phyloP scores from a whole-genome alignment of 768 basidiomycete species.

The Sistotremastrum suecicum region DNA sequence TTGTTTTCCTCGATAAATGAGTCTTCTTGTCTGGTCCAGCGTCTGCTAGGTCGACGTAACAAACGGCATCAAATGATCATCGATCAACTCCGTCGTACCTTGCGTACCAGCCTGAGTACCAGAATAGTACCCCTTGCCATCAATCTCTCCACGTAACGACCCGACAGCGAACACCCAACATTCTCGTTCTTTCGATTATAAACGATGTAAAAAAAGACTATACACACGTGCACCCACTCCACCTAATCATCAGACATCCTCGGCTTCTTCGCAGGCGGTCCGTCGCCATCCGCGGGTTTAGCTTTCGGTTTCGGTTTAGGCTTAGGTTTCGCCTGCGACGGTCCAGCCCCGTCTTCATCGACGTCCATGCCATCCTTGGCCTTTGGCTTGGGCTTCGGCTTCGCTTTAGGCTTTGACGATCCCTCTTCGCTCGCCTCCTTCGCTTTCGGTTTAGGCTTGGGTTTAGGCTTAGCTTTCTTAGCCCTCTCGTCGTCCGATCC shows the following conservation, averaged over 20 bases:
- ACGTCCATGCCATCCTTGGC: constrained; percentile 37
- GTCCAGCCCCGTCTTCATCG: constrained; percentile 21
- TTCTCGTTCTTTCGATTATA: too few species aligned
- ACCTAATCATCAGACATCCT: constrained; percentile 36
- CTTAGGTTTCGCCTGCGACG: constrained; percentile 23
- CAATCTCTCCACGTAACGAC: too few species aligned
- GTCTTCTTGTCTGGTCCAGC: too few species aligned
- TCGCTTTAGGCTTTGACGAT: constrained; percentile 26
- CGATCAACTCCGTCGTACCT: too few species aligned
- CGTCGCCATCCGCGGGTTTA: constrained; percentile 16
- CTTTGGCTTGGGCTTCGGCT: constrained; percentile 29
- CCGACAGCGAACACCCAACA: too few species aligned
- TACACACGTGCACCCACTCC: too few species aligned
- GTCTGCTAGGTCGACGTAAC: too few species aligned
- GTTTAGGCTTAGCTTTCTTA: constrained; percentile 26
- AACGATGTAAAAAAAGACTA: too few species aligned
- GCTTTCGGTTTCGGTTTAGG: constrained; percentile 26
- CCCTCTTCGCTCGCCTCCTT: constrained; percentile 25
- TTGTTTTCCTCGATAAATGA: too few species aligned
- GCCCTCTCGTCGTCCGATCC: constrained; percentile 21
- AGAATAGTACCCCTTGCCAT: too few species aligned
- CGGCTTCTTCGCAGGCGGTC: constrained; percentile 62
- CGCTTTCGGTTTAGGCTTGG: constrained; percentile 35
- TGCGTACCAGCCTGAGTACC: too few species aligned
- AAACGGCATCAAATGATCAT: too few species aligned